A percentile compares a stretch with the other conserved stretches of the same genome.
Evolutionary conservation across 2,329 filamentous ascomycete species (phyloP).

Genomic region (Lecanicillium sp.): DNA sequence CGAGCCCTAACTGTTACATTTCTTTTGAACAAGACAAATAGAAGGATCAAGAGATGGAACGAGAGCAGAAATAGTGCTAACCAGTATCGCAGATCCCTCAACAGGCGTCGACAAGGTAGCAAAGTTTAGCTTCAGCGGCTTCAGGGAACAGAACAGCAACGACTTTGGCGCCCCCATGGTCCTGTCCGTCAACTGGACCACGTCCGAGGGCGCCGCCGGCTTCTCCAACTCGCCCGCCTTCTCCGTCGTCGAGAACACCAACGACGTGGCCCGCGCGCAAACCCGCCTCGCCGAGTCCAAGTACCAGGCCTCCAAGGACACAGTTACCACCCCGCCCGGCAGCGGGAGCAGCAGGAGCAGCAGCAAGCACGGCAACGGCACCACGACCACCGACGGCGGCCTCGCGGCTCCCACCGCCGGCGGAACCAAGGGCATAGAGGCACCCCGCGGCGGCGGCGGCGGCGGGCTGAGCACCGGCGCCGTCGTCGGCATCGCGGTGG

Average conservation of each 20-base stretch:
- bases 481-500: conserved; percentile 43
- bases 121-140: too few species aligned
- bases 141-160: too few species aligned
- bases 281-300: background rate
- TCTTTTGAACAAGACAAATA: too few species aligned
- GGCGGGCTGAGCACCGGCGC: conserved; percentile 35
- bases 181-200: background rate
- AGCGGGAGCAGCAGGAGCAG: background rate
- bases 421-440: too few species aligned
- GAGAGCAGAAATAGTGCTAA: too few species aligned
- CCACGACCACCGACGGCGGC: background rate
- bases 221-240: conserved; percentile 3
- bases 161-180: background rate
- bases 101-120: background rate
- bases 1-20: too few species aligned
- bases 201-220: background rate
- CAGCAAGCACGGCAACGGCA: conserved; percentile 13
- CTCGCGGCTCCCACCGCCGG: background rate
- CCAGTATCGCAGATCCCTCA: background rate
- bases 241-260: background rate
- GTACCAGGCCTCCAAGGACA: background rate
- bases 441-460: conserved; percentile 12
- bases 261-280: background rate
- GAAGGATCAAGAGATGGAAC: too few species aligned
- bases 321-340: background rate